Evolutionary conservation across 2,329 filamentous ascomycete species (phyloP).

Genomic region (Myriosclerotinia scirpicola): DNA sequence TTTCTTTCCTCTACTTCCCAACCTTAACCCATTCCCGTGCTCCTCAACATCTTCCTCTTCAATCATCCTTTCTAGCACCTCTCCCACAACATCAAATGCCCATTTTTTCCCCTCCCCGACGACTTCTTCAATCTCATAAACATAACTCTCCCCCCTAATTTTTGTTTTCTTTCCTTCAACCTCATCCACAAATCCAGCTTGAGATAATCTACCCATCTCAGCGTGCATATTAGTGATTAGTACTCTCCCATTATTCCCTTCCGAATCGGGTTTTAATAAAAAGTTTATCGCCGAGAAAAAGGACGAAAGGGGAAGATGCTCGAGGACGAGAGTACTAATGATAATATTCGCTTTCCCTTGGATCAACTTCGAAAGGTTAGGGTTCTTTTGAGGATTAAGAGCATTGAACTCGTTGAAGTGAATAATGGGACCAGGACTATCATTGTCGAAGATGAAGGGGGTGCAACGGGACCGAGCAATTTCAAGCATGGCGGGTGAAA

Average conservation of each 20-base stretch:
- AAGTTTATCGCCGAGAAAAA: slow-evolving; percentile 46
- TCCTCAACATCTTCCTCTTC: slow-evolving; percentile 44
- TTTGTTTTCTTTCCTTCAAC: slow-evolving; percentile 51
- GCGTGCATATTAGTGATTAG: slow-evolving; percentile 69
- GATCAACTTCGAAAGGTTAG: slow-evolving; percentile 20
- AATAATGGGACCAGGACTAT: not conserved
- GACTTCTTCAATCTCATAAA: slow-evolving; percentile 53
- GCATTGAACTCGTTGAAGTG: slow-evolving; percentile 35
- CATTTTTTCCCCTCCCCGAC: slow-evolving; percentile 48
- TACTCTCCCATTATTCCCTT: slow-evolving; percentile 48
- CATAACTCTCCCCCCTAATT: slow-evolving; percentile 59
- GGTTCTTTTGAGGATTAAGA: slow-evolving; percentile 32
- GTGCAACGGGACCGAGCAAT: slow-evolving; percentile 45
- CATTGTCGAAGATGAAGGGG: not conserved
- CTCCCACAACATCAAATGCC: slow-evolving; percentile 48
- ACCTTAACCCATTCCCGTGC: slow-evolving; percentile 47
- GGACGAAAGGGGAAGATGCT: slow-evolving; percentile 55
- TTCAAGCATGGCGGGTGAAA: slow-evolving; percentile 58
- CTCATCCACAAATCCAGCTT: slow-evolving; percentile 61
- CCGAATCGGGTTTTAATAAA: slow-evolving; percentile 40
- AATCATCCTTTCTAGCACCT: slow-evolving; percentile 48
- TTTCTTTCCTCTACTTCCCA: slow-evolving; percentile 62
- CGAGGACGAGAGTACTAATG: slow-evolving; percentile 62
- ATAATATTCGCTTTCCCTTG: slow-evolving; percentile 44
- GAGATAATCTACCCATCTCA: slow-evolving; percentile 59